Evolutionary conservation across 2,329 filamentous ascomycete genomes (phyloP), one percentile per base, ranked within the genome.

Genomic region (Claviceps spartinae): DNA sequence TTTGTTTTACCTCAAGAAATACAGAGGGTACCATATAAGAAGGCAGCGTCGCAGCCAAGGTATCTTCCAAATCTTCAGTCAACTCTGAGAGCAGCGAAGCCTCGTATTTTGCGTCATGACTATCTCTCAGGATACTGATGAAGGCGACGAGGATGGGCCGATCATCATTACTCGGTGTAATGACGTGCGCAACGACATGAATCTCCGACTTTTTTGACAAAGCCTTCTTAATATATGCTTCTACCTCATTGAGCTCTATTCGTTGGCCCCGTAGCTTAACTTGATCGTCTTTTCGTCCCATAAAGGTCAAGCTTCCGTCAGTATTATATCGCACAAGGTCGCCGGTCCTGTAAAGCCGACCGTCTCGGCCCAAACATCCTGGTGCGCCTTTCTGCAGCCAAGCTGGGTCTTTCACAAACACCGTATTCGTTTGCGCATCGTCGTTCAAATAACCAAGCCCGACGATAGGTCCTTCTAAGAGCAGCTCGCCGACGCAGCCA

Each of bases 191-290:
- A 3, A 24, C 42, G 5, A 45, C 43, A 2, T 9, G 22, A 13
- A 30, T 14, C 43, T 11, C 22, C 6, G 22, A 4, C 3, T 1
- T 16, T n/a, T 20, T 24, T 9, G 43, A 16, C 4, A 47, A 1
- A 4, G 18, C 20, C 8, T 20, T n/a, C 30, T 26, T n/a, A 5
- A 48, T 18, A 18, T 41, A 16, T 16, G 30, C 24, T 34, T 61
- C 59, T 1, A 61, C 52, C 30, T 60, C 59, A 1, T 44, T 55
- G 0, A 55, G 52, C 49, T 63, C 61, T 18, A 63, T 49, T 8
- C 61, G 58, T 40, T 62, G 57, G 18, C 61, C 61, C 3, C 59
- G 51, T 9, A 63, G 54, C 54, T 62, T 62, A 43, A 59, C 51
- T 20, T 62, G 60, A 1, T 50, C 46, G 26, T 62, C 60, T 18